Percentiles rank a stretch among this genome's conserved stretches.
Evolutionary conservation across 345 rosid species (phyloP).

Genomic region (Rhodamnia argentea): DNA sequence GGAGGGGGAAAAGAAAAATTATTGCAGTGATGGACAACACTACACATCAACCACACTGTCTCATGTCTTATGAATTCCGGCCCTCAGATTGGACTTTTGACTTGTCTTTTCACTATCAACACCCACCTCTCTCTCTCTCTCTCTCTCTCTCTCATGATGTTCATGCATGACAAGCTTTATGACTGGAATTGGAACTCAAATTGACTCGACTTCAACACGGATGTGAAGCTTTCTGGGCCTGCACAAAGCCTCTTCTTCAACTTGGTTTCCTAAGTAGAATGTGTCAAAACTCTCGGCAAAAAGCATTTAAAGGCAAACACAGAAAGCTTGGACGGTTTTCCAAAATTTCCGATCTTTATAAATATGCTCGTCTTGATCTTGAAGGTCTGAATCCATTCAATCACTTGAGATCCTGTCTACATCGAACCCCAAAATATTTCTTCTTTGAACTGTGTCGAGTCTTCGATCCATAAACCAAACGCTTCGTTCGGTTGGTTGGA

Average conservation of each 20-base stretch:
- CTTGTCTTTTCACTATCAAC: constrained; percentile 65
- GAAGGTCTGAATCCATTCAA: background rate
- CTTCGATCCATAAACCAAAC: background rate
- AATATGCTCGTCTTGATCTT: background rate
- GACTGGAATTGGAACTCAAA: background rate
- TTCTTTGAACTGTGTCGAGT: background rate
- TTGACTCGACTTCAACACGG: background rate
- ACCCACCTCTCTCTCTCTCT: constrained; percentile 1
- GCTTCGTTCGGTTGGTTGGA: background rate
- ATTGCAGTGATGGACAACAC: constrained; percentile 74
- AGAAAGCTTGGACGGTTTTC: background rate
- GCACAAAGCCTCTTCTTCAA: background rate
- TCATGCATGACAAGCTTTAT: background rate
- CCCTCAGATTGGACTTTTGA: constrained; percentile 85
- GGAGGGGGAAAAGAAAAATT: background rate
- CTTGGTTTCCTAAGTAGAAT: background rate
- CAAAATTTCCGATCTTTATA: background rate
- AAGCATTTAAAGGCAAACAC: background rate
- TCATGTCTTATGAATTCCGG: constrained; percentile 87
- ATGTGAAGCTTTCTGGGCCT: background rate
- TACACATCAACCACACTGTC: constrained; percentile 35
- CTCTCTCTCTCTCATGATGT: background rate
- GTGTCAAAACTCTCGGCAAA: background rate
- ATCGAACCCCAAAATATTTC: background rate
- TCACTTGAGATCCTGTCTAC: background rate